These are phyloP conservation scores for Nelumbo lutea DNA, from an alignment of 164 flowering plant genomes.

Conservation along the genomic window DNA sequence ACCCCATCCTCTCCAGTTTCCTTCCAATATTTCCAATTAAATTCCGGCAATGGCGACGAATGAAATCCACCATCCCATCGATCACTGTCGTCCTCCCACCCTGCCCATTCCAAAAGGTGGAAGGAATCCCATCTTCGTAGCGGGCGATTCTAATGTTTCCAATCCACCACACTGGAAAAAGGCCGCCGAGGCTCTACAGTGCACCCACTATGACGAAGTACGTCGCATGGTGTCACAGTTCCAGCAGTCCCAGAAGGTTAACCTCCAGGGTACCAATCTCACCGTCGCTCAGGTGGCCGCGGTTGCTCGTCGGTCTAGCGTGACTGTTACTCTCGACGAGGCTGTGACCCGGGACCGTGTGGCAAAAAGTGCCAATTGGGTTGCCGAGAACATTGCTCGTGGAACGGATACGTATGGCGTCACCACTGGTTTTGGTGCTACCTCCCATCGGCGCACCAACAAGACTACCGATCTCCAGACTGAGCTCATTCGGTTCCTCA, in stretches of 20 bases:
- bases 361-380: constrained; percentile 37
- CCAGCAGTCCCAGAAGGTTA: constrained; percentile 24
- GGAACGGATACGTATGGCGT: constrained; percentile 47
- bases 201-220: constrained; percentile 44
- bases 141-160: constrained; percentile 9
- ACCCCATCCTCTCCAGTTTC: too few relatives aligned
- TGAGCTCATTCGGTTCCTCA: constrained; percentile 47
- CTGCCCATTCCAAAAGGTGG: constrained; percentile 17
- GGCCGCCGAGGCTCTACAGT: constrained; percentile 35
- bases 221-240: constrained; percentile 35
- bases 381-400: constrained; percentile 33
- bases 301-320: constrained; percentile 30
- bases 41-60: background rate
- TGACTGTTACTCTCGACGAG: constrained; percentile 31
- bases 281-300: constrained; percentile 48
- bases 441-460: constrained; percentile 39
- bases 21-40: background rate
- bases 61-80: constrained; percentile 11
- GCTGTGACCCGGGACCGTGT: constrained; percentile 35
- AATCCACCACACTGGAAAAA: constrained; percentile 37
- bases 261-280: constrained; percentile 38
- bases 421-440: constrained; percentile 52
- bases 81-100: constrained; percentile 14
- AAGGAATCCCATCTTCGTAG: constrained; percentile 12
- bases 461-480: constrained; percentile 42